phyloP scores from a whole-genome alignment of 768 basidiomycete species.

The Serpula lacrymans region DNA sequence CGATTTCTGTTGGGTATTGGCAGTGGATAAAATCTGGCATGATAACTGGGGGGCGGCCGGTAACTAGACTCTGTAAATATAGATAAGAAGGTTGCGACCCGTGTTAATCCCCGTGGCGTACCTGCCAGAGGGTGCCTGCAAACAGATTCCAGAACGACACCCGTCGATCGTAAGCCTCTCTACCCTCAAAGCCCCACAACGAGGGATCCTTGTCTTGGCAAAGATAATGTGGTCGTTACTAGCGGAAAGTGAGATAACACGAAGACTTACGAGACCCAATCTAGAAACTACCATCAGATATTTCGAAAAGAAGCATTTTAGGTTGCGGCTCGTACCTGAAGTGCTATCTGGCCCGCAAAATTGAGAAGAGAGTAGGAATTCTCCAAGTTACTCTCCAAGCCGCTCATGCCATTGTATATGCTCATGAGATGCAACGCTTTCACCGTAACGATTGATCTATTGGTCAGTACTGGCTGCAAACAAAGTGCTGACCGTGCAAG shows the following conservation, averaged over 20 bases:
- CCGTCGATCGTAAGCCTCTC: conserved; percentile 50
- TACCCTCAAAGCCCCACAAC: conserved; percentile 46
- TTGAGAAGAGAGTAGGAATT: conserved; percentile 44
- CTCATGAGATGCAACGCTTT: conserved; percentile 52
- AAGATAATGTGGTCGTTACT: conserved; percentile 3
- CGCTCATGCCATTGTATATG: conserved; percentile 52
- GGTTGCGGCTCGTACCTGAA: conserved; percentile 34
- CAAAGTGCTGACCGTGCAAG: conserved; percentile 45
- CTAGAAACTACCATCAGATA: conserved; percentile 22
- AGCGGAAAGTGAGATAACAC: background rate
- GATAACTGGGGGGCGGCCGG: conserved; percentile 47
- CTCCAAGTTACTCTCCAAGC: conserved; percentile 48
- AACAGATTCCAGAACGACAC: conserved; percentile 56
- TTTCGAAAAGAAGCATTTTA: background rate
- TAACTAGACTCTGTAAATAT: conserved; percentile 37
- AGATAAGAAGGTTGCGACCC: background rate
- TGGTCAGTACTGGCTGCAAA: conserved; percentile 41
- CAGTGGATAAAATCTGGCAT: conserved; percentile 43
- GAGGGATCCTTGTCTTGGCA: conserved; percentile 46
- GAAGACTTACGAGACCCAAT: conserved; percentile 41
- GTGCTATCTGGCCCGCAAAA: conserved; percentile 45
- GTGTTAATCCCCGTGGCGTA: conserved; percentile 19
- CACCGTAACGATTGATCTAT: conserved; percentile 45
- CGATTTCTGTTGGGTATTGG: conserved; percentile 41
- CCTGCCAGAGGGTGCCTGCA: conserved; percentile 49